These are phyloP conservation scores for Podila epicladia DNA, from an alignment of 192 early-diverging fungal species.

Conservation along the genomic window DNA sequence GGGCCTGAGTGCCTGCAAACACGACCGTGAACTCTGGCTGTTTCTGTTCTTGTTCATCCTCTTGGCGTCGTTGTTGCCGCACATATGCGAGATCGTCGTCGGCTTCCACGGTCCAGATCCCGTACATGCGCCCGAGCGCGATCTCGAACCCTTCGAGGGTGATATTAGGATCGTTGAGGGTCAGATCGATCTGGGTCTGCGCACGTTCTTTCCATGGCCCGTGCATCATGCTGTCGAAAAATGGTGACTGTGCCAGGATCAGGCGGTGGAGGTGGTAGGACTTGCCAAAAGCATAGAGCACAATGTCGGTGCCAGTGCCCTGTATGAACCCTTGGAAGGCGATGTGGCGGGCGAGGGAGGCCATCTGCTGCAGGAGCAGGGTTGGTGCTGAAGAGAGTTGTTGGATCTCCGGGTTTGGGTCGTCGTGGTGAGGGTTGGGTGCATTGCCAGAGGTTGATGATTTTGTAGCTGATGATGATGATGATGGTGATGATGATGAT, in stretches of 20 bases:
- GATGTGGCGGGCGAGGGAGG: slow-evolving; percentile 53
- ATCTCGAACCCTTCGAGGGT: slow-evolving; percentile 63
- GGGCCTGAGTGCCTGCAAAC: background rate
- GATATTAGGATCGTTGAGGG: slow-evolving; percentile 63
- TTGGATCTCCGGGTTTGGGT: background rate
- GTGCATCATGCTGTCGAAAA: slow-evolving; percentile 56
- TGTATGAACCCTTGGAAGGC: slow-evolving; percentile 54
- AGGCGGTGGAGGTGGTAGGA: slow-evolving; percentile 63
- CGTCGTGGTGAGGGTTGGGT: background rate
- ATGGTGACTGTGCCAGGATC: slow-evolving; percentile 60
- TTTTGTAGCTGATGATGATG: background rate
- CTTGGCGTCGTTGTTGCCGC: background rate
- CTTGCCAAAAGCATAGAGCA: slow-evolving; percentile 54
- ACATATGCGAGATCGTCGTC: background rate
- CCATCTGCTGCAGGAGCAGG: slow-evolving; percentile 25
- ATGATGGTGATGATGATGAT: background rate
- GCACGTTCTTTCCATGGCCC: slow-evolving; percentile 59
- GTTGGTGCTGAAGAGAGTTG: background rate
- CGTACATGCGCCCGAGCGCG: slow-evolving; percentile 60
- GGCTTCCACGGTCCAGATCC: slow-evolving; percentile 34
- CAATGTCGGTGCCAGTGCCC: slow-evolving; percentile 62
- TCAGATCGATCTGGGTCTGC: slow-evolving; percentile 36
- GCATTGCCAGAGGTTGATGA: background rate
- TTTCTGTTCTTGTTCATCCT: background rate
- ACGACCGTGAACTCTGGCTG: background rate